These are phyloP conservation scores for Schizopora paradoxa DNA, from an alignment of 1,284 basidiomycete species.

Conservation along the genomic window DNA sequence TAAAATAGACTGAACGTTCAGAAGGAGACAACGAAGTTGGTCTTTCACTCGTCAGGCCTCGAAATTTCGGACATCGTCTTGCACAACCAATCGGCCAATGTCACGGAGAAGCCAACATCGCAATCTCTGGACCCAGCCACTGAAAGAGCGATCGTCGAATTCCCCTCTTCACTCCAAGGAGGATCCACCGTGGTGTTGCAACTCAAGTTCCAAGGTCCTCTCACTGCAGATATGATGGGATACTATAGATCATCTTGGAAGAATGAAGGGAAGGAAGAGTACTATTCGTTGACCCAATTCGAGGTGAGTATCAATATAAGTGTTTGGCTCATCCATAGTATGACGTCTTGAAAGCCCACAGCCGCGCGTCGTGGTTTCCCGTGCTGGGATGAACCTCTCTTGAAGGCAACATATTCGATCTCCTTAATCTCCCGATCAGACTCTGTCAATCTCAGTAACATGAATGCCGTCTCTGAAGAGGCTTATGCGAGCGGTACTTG, in stretches of 20 bases:
- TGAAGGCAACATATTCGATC: constrained; percentile 85
- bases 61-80: constrained; percentile 66
- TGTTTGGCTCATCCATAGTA: constrained; percentile 16
- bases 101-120: constrained; percentile 43
- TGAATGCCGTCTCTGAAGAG: constrained; percentile 64
- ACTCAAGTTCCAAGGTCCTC: constrained; percentile 56
- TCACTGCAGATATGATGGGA: constrained; percentile 68
- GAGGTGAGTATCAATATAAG: constrained; percentile 40
- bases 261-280: constrained; percentile 49
- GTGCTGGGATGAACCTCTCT: constrained; percentile 90
- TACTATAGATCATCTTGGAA: constrained; percentile 63
- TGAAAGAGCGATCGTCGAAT: constrained; percentile 59
- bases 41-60: constrained; percentile 71
- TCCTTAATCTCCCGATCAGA: constrained; percentile 80
- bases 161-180: constrained; percentile 51
- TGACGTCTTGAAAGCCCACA: constrained; percentile 63
- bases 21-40: constrained; percentile 59
- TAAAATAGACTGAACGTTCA: constrained; percentile 60
- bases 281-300: constrained; percentile 82
- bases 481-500: constrained; percentile 26
- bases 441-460: constrained; percentile 82
- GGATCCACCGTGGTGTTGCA: constrained; percentile 61
- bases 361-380: constrained; percentile 81
- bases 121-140: constrained; percentile 53
- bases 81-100: constrained; percentile 51